Evolutionary conservation across 2,329 filamentous ascomycete genomes (phyloP), one percentile per base, ranked within the genome.

Genomic region (Emmonsiellopsis sp.): DNA sequence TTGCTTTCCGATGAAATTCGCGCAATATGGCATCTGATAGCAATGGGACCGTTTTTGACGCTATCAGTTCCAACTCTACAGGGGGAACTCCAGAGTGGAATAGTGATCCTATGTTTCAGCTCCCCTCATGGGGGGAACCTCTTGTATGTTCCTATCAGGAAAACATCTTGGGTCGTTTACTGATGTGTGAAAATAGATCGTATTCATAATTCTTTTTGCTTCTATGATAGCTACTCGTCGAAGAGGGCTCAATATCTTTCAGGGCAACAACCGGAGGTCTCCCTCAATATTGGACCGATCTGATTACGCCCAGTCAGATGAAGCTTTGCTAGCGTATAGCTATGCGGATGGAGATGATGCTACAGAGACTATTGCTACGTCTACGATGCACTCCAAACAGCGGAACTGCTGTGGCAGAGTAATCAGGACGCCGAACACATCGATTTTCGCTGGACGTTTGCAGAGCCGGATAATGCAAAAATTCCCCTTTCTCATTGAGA

Each of bases 401-500:
- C 74, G 79, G 53, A 63, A 63, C 26, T 77, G 76, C 59, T 64
- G 51, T 40, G 80, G 75, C 59, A 77, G 81, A n/a, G 65, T 74
- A 43, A 63, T 80, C 54, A 63, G 68, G 8, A 83, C 76, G 5
- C 81, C 81, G 9, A 83, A 83, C 61, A 79, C 81, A 2, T 79
- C 79, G 2, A 76, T 79, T n/a, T 86, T 84, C 66, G 74, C 76
- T 40, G 73, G 78, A 55, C 69, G 84, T 63, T 65, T 79, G 48
- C 83, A 85, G 65, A 84, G 79, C 56, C 75, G 82, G 30, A 74
- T 86, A 53, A 72, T 86, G 55, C 79, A 84, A 64, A 83, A 83
- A 62, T 85, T 82, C 59, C 84, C 84, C 4, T 87, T 87, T 63
- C 67, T 87, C 52, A 76, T 87, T 48, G 84, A 87, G 67, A 86